These are phyloP conservation scores for Clarireedia sp. DNA, from an alignment of 2,329 filamentous ascomycete genomes.

Conservation along the genomic window DNA sequence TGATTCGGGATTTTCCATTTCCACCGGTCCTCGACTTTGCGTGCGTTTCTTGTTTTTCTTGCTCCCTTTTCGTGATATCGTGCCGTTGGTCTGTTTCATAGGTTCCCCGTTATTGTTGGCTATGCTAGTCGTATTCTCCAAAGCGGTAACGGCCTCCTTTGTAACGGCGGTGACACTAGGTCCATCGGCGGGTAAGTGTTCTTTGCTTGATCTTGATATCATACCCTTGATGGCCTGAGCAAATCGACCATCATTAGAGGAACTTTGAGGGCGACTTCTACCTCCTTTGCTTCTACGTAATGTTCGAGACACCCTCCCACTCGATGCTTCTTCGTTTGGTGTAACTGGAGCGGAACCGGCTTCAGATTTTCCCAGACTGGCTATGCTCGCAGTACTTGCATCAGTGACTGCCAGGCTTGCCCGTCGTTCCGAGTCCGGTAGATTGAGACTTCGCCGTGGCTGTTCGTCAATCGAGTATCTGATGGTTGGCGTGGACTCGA, in stretches of 20 bases:
- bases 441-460: slow-evolving; percentile 39
- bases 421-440: slow-evolving; percentile 38
- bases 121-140: slow-evolving; percentile 6
- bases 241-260: slow-evolving; percentile 50
- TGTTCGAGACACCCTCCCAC: slow-evolving; percentile 48
- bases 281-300: slow-evolving; percentile 45
- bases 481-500: slow-evolving; percentile 37
- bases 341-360: slow-evolving; percentile 35
- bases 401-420: slow-evolving; percentile 45
- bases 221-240: slow-evolving; percentile 47
- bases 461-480: slow-evolving; percentile 51
- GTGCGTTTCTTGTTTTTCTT: slow-evolving; percentile 17
- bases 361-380: slow-evolving; percentile 31
- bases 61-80: slow-evolving; percentile 2
- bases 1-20: slow-evolving; percentile 14
- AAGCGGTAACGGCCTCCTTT: slow-evolving; percentile 7
- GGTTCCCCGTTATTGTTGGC: slow-evolving; percentile 9
- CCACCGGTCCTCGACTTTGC: slow-evolving; percentile 20
- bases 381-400: slow-evolving; percentile 29
- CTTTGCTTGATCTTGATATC: slow-evolving; percentile 25
- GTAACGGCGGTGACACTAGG: background rate
- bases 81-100: background rate
- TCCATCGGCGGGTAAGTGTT: slow-evolving; percentile 16
- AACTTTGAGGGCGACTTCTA: slow-evolving; percentile 50
- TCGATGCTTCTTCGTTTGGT: slow-evolving; percentile 46